phyloP scores from a whole-genome alignment of 805 yeast species.

The Candida parachauliodes region DNA sequence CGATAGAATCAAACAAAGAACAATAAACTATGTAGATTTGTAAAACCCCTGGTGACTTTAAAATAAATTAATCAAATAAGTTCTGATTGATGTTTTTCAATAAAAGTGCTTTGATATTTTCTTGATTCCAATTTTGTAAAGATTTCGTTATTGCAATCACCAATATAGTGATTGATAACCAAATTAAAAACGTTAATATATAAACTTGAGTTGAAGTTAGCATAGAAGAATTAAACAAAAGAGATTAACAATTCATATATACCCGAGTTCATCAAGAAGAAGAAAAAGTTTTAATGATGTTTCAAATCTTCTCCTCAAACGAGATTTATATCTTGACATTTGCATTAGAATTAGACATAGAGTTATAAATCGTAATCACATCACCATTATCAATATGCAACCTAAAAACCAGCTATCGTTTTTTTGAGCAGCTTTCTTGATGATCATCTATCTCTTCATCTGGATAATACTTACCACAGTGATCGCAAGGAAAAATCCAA shows the following conservation, averaged over 20 bases:
- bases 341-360: too few species aligned
- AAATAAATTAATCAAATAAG: too few species aligned
- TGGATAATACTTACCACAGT: slow-evolving; percentile 4
- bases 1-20: too few species aligned
- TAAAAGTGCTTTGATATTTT: background rate
- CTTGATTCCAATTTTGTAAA: background rate
- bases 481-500: slow-evolving; percentile 5
- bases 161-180: slow-evolving; percentile 1
- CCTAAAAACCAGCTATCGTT: background rate
- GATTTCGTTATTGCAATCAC: background rate
- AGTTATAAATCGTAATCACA: too few species aligned
- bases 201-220: slow-evolving; percentile 2
- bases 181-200: background rate
- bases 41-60: too few species aligned
- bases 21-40: too few species aligned
- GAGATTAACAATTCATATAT: too few species aligned
- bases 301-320: too few species aligned
- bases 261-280: too few species aligned
- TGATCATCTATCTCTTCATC: slow-evolving; percentile 4
- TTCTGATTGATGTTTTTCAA: too few species aligned
- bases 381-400: background rate
- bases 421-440: slow-evolving; percentile 3
- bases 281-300: background rate
- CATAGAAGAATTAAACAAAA: too few species aligned
- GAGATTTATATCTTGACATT: background rate